Conservation (phyloP, 768 basidiomycete species). For the Ephemerocybe angulata region DNA sequence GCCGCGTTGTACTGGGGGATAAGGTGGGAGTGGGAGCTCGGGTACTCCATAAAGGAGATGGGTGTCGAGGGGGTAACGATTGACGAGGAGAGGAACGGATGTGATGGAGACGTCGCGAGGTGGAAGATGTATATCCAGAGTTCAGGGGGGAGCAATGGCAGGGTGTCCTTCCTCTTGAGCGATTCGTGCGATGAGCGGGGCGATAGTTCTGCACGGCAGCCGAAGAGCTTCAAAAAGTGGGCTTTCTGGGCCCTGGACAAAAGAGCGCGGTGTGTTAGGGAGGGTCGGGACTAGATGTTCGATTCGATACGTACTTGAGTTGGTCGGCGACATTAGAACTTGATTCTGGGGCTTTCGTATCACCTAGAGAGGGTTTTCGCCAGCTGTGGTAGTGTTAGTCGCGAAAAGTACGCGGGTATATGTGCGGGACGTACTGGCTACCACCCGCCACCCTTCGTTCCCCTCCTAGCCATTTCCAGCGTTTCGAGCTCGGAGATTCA, state of each 20-base stretch:
- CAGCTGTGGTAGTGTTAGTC: too few relatives aligned
- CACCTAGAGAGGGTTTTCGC: too few relatives aligned
- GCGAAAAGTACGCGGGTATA: too few relatives aligned
- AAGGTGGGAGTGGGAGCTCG: constrained; percentile 34
- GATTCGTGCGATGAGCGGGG: constrained; percentile 8
- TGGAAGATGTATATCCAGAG: constrained; percentile 66
- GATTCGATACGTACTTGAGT: too few relatives aligned
- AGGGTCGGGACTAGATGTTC: too few relatives aligned
- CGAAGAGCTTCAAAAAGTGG: background rate
- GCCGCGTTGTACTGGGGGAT: constrained; percentile 39
- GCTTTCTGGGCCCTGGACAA: background rate
- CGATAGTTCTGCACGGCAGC: background rate
- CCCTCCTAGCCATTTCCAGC: too few relatives aligned
- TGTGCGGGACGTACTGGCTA: too few relatives aligned
- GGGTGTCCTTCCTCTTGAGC: background rate
- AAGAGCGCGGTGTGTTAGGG: too few relatives aligned
- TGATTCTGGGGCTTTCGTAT: too few relatives aligned
- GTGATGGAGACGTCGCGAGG: constrained; percentile 40
- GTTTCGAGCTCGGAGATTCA: too few relatives aligned
- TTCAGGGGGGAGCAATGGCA: constrained; percentile 48
- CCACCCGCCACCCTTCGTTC: too few relatives aligned
- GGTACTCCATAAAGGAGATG: constrained; percentile 55
- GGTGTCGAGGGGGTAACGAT: constrained; percentile 20
- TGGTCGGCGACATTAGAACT: too few relatives aligned
- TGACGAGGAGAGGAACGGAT: constrained; percentile 14